These are phyloP conservation scores for Capronia americana DNA, from an alignment of 2,329 filamentous ascomycete species.

Conservation along the genomic window DNA sequence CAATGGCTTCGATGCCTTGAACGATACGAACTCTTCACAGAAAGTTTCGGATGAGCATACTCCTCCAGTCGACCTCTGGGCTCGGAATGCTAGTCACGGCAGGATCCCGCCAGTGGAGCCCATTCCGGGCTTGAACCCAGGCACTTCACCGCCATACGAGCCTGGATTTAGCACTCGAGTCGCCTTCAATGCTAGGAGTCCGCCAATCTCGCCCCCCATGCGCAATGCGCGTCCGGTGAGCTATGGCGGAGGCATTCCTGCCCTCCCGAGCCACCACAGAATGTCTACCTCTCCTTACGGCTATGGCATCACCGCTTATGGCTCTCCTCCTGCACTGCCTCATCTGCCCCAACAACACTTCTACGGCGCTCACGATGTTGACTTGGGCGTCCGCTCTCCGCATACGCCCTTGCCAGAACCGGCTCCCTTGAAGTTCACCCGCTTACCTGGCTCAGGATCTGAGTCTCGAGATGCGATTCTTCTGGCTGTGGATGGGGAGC, in stretches of 20 bases:
- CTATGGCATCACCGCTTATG: slow-evolving; percentile 52
- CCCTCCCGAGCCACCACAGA: slow-evolving; percentile 40
- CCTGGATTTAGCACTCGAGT: slow-evolving; percentile 48
- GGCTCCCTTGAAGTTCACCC: slow-evolving; percentile 27
- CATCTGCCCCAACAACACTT: slow-evolving; percentile 80
- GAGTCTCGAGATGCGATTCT: slow-evolving; percentile 68
- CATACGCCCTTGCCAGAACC: slow-evolving; percentile 22
- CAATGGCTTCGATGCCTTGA: slow-evolving; percentile 24
- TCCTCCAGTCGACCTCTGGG: slow-evolving; percentile 35
- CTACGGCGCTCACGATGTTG: slow-evolving; percentile 75
- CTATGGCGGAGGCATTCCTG: slow-evolving; percentile 49
- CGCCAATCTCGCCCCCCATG: slow-evolving; percentile 52
- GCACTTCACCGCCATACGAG: slow-evolving; percentile 50
- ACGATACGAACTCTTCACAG: slow-evolving; percentile 32
- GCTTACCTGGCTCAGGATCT: slow-evolving; percentile 22
- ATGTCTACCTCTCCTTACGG: slow-evolving; percentile 44
- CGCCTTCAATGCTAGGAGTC: slow-evolving; percentile 50
- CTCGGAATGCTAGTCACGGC: slow-evolving; percentile 28
- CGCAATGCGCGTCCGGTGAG: slow-evolving; percentile 51
- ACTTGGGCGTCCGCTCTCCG: slow-evolving; percentile 59
- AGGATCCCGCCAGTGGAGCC: slow-evolving; percentile 33
- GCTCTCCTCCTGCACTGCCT: slow-evolving; percentile 66
- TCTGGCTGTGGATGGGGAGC: slow-evolving; percentile 77
- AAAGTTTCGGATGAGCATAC: slow-evolving; percentile 40
- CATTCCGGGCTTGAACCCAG: slow-evolving; percentile 36